Conservation (phyloP, 495 filamentous ascomycete genomes). For the Aspergillus bridgeri region DNA sequence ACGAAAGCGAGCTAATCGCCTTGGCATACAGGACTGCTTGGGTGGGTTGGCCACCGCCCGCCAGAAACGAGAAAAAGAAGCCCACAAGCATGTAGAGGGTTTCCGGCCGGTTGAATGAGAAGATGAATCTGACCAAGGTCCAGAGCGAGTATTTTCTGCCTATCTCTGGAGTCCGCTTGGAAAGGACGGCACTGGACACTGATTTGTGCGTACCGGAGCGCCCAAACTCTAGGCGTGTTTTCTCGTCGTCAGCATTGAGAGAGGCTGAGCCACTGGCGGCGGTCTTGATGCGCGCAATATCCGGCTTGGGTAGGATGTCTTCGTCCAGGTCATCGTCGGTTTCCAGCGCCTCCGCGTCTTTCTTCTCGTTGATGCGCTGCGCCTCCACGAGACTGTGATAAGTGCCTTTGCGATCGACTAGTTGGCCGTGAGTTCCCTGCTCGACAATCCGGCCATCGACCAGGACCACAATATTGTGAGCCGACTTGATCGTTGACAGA, state of each 20-base stretch:
- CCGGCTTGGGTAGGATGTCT: constrained; percentile 22
- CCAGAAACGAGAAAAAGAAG: constrained; percentile 72
- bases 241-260: constrained; percentile 21
- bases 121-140: constrained; percentile 81
- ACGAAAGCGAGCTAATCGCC: constrained; percentile 65
- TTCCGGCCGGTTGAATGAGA: constrained; percentile 76
- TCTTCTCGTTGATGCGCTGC: constrained; percentile 68
- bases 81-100: constrained; percentile 70
- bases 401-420: constrained; percentile 56
- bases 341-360: constrained; percentile 47
- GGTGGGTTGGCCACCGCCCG: constrained; percentile 78
- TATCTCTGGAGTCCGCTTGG: constrained; percentile 45
- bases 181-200: constrained; percentile 69
- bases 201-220: constrained; percentile 63
- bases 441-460: constrained; percentile 80
- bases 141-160: constrained; percentile 66
- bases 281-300: constrained; percentile 30
- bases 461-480: constrained; percentile 96
- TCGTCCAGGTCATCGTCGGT: constrained; percentile 30
- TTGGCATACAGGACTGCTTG: constrained; percentile 92
- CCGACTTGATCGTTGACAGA: constrained; percentile 87
- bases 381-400: constrained; percentile 79
- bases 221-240: constrained; percentile 23
- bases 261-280: constrained; percentile 26
- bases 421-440: constrained; percentile 74